Base-by-base conservation (phyloP, 495 filamentous ascomycete species). In the Talaromyces stipitatus region DNA sequence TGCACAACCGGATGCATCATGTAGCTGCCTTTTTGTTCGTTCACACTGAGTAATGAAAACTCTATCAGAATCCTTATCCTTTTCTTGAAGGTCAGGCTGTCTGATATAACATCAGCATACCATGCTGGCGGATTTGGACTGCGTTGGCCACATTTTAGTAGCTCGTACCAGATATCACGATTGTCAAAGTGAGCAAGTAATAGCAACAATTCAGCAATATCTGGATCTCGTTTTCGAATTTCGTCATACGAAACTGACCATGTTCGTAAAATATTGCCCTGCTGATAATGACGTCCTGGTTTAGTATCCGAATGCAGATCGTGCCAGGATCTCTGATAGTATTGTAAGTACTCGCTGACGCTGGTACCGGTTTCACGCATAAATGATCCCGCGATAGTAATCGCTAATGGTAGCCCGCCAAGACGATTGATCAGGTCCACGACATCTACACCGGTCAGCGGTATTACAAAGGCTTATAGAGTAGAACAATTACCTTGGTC, bases 111-210 rank as follows among this genome's bases (percentile, higher is more conserved):
- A 16, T 54, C 56, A 61, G 61, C 12, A 14, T 75, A 60, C 73
- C 67, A 77, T 8, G 9, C 6, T 0, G 67, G 71, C 2, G 58
- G 29, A n/a, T 62, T 7, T 2, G 55, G 60, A 57, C 50, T 45
- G 50, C 65, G 0, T 1, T 8, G 14, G 16, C 59, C 57, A 52
- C 55, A 46, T 23, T 60, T n/a, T 16, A 76, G 16, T 50, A 80
- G 66, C 56, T 77, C 71, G 57, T 69, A 78, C 77, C 76, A 81
- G 33, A 80, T 65, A 64, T 81, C 77, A 56, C 74, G 72, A 58
- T 76, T 78, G 60, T 78, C 71, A 48, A 79, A 76, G 54, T 61
- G 73, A 50, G 74, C 73, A 69, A 74, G 76, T 6, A 78, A 58
- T 4, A 67, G 56, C 16, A 82, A 66, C 20, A 81, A 61, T 4